Base-by-base conservation (phyloP, 495 filamentous ascomycete genomes). In the Thermothielavioides terrestris region DNA sequence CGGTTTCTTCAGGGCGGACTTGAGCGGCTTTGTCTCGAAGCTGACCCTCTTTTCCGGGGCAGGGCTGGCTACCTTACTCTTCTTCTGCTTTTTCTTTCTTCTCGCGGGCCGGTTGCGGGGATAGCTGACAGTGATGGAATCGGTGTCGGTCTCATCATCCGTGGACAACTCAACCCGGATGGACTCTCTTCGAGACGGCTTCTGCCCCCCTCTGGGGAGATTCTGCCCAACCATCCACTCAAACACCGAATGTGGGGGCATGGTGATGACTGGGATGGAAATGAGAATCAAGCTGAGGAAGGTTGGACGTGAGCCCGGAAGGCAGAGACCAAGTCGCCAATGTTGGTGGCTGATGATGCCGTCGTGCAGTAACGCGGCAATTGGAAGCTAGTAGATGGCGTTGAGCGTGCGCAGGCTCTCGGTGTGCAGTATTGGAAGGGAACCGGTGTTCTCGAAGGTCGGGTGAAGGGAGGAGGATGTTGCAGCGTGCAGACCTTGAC, bases 161-260 rank as follows among this genome's bases (percentile, higher is more conserved):
- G 69, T 70, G 12, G 61, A 42, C 6, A 74, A 34, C 23, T 66
- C 60, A 14, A 69, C 31, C 7, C 51, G 53, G 32, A 67, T 50
- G 18, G 68, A 30, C 15, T 52, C 26, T 8, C 54, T 17, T 39
- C 41, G 4, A 54, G 58, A 18, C 17, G 32, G 12, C 25, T 57
- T 63, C 15, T 45, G 55, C 18, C 38, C 47, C 9, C 22, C n/a
- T 7, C 14, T 50, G 5, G 48, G 35, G 26, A 67, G 27, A 21
- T 69, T 70, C 32, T 63, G 64, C 26, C 69, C 69, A 1, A 69
- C 44, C 42, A 71, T 57, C 71, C 71, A 74, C 53, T 74, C 69
- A 8, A 50, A 36, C 20, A 64, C 22, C 7, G 62, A 61, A 26
- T 59, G 46, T 22, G 60, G 60, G 39, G 62, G 55, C 62, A 65